These are phyloP conservation scores for Hypoxylon cercidicola DNA, from an alignment of 495 filamentous ascomycete species.

Conservation along the genomic window DNA sequence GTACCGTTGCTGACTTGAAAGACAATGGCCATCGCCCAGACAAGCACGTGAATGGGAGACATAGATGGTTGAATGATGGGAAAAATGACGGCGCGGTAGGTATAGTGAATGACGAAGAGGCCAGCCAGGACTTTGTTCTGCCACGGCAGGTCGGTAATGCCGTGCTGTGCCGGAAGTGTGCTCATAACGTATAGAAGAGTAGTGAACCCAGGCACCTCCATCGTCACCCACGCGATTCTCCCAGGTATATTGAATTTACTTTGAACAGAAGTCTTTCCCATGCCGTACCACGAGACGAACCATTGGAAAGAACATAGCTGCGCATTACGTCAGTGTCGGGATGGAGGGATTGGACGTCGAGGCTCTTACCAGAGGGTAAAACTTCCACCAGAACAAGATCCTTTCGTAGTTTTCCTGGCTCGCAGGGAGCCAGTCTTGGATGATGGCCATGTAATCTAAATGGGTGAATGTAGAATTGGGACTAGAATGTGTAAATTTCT, in stretches of 20 bases:
- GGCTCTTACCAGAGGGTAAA: slow-evolving; percentile 53
- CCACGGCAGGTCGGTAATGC: slow-evolving; percentile 66
- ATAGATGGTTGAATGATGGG: slow-evolving; percentile 88
- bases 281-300: slow-evolving; percentile 71
- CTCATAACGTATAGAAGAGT: slow-evolving; percentile 81
- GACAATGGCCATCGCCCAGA: slow-evolving; percentile 67
- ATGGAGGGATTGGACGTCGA: background rate
- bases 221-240: slow-evolving; percentile 82
- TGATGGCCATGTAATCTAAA: slow-evolving; percentile 42
- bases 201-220: slow-evolving; percentile 83
- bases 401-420: slow-evolving; percentile 61
- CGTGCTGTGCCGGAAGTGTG: slow-evolving; percentile 66
- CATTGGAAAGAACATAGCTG: slow-evolving; percentile 72
- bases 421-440: slow-evolving; percentile 62
- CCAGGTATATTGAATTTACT: slow-evolving; percentile 88
- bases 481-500: background rate
- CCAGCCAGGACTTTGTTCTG: slow-evolving; percentile 73
- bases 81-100: slow-evolving; percentile 84
- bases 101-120: slow-evolving; percentile 82
- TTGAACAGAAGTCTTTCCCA: slow-evolving; percentile 84
- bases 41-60: slow-evolving; percentile 79
- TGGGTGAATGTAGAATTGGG: too few species aligned
- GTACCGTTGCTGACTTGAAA: slow-evolving; percentile 87
- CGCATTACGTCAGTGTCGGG: slow-evolving; percentile 14
- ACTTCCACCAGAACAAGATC: slow-evolving; percentile 63